phyloP scores from a whole-genome alignment of 768 basidiomycete species.

The Lactarius quietus region DNA sequence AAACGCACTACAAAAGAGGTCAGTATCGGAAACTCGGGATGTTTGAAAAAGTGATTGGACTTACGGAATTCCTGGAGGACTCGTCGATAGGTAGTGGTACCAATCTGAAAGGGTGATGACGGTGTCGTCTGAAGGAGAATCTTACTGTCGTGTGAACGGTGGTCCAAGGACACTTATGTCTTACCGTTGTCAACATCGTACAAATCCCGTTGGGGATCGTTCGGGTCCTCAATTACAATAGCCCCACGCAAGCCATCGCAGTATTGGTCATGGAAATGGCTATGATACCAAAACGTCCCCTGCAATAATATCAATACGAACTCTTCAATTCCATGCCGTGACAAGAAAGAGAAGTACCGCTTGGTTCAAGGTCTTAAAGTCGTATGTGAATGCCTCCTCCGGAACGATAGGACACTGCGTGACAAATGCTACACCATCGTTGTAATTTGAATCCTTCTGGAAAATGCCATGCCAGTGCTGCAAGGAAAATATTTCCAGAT shows the following conservation, averaged over 20 bases:
- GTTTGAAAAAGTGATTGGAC: background rate
- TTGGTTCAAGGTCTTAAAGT: constrained; percentile 36
- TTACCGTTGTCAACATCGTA: constrained; percentile 36
- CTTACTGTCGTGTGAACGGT: background rate
- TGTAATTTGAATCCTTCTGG: constrained; percentile 23
- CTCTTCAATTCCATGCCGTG: background rate
- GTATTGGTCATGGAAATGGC: constrained; percentile 39
- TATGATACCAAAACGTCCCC: constrained; percentile 43
- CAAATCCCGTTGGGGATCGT: constrained; percentile 31
- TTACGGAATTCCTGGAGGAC: background rate
- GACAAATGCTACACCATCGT: constrained; percentile 31
- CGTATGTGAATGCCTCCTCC: constrained; percentile 39
- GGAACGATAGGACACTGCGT: constrained; percentile 43
- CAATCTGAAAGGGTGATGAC: constrained; percentile 49
- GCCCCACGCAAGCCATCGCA: constrained; percentile 45
- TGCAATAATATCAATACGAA: background rate
- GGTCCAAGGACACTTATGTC: background rate
- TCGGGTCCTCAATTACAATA: constrained; percentile 34
- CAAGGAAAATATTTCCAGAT: background rate
- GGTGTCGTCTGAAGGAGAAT: constrained; percentile 38
- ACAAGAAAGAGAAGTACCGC: constrained; percentile 25
- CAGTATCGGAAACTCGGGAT: background rate
- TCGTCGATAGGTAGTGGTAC: constrained; percentile 24
- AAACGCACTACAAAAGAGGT: constrained; percentile 24
- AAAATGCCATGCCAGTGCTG: constrained; percentile 30